Conservation (phyloP, 495 filamentous ascomycete species). For the Trichocladium antarcticum region DNA sequence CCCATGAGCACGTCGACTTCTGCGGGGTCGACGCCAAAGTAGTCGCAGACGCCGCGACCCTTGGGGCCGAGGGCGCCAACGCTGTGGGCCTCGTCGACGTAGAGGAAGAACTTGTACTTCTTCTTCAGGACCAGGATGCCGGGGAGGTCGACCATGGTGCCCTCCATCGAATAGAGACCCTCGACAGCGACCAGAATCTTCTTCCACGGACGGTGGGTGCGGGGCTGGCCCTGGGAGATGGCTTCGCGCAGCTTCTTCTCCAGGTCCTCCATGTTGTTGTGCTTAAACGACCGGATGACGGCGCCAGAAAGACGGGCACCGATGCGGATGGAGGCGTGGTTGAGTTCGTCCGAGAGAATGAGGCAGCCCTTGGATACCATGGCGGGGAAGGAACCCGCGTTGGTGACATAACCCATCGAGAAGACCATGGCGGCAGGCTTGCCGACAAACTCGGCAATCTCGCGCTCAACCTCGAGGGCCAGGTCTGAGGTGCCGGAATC, state of each 20-base stretch:
- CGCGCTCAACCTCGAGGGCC: conserved; percentile 73
- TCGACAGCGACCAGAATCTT: conserved; percentile 96
- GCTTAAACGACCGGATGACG: conserved; percentile 90
- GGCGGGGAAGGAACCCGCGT: conserved; percentile 80
- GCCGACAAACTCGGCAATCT: conserved; percentile 82
- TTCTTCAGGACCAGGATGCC: conserved; percentile 74
- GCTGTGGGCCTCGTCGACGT: conserved; percentile 94
- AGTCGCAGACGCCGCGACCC: conserved; percentile 92
- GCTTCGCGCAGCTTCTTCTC: conserved; percentile 76
- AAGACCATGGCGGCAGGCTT: conserved; percentile 93
- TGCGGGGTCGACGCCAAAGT: conserved; percentile 77
- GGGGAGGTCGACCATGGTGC: conserved; percentile 93
- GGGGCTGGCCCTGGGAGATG: conserved; percentile 91
- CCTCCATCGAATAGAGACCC: conserved; percentile 98
- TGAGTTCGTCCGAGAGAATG: conserved; percentile 91
- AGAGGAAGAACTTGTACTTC: conserved; percentile 93
- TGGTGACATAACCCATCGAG: conserved; percentile 97
- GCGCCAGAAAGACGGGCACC: conserved; percentile 88
- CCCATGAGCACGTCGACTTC: conserved; percentile 97
- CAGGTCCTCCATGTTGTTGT: conserved; percentile 86
- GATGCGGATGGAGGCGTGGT: conserved; percentile 93
- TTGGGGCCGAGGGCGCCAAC: conserved; percentile 82
- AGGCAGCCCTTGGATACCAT: conserved; percentile 84
- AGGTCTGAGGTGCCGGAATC: conserved; percentile 85
- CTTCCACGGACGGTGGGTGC: conserved; percentile 95